Conservation (phyloP, 1,284 basidiomycete genomes). For the Ustilago curta region DNA sequence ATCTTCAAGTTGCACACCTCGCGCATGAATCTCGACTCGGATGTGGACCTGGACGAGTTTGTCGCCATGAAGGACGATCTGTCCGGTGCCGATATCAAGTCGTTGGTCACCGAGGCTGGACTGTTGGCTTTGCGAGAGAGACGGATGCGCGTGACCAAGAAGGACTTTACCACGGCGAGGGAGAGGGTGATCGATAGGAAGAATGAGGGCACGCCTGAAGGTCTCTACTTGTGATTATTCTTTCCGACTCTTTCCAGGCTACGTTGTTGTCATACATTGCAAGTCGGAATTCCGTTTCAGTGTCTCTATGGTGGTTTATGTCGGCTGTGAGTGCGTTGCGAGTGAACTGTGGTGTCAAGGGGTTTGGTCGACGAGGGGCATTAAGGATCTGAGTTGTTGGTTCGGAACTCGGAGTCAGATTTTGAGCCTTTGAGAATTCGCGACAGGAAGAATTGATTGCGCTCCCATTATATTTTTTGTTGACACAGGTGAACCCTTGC, state of each 20-base stretch:
- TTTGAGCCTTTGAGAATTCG: background rate
- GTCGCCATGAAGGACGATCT: slow-evolving; percentile 96
- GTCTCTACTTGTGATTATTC: slow-evolving; percentile 50
- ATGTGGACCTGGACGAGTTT: slow-evolving; percentile 96
- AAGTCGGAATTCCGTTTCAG: background rate
- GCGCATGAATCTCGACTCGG: slow-evolving; percentile 89
- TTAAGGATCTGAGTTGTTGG: background rate
- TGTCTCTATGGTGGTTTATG: background rate
- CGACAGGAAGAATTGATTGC: too few species aligned
- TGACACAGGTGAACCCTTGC: slow-evolving; percentile 6
- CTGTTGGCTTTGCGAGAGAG: slow-evolving; percentile 92
- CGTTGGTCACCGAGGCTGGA: slow-evolving; percentile 82
- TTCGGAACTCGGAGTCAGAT: slow-evolving; percentile 6
- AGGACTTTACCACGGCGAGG: slow-evolving; percentile 67
- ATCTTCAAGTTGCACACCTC: slow-evolving; percentile 98
- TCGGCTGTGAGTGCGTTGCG: background rate
- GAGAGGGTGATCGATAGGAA: slow-evolving; percentile 68
- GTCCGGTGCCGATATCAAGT: slow-evolving; percentile 96
- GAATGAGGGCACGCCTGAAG: slow-evolving; percentile 66
- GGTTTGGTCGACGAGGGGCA: too few species aligned
- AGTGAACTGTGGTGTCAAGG: too few species aligned
- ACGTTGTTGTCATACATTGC: background rate
- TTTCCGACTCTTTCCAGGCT: background rate
- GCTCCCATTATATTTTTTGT: background rate
- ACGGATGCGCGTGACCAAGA: slow-evolving; percentile 94